These are phyloP conservation scores for Luffa acutangula DNA, from an alignment of 306 rosid species.

Conservation along the genomic window DNA sequence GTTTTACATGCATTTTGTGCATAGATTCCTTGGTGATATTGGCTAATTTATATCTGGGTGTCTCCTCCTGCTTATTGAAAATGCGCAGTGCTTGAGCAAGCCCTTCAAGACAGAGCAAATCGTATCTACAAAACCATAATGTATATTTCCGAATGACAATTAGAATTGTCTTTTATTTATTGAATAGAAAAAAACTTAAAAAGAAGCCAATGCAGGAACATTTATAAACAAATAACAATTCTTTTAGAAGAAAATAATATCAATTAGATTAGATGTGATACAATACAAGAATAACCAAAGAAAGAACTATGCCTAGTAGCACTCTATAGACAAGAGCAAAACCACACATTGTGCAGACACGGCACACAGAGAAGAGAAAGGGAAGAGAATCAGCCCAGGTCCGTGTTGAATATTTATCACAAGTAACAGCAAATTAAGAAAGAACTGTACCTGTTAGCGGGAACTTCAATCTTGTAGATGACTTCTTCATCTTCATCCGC, in stretches of 20 bases:
- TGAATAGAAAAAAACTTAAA: background rate
- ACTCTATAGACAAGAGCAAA: too few relatives aligned
- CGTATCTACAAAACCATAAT: constrained; percentile 42
- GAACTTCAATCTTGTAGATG: constrained; percentile 67
- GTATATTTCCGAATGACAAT: background rate
- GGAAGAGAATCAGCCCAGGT: too few relatives aligned
- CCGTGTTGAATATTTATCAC: background rate
- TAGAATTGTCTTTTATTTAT: background rate
- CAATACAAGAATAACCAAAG: too few relatives aligned
- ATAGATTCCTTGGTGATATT: constrained; percentile 43
- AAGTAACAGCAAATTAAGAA: background rate
- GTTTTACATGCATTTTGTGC: constrained; percentile 75
- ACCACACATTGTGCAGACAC: background rate
- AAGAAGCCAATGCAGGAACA: background rate
- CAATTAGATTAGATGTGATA: too few relatives aligned
- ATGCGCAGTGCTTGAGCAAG: constrained; percentile 74
- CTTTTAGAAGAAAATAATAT: too few relatives aligned
- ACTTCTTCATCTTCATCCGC: constrained; percentile 45
- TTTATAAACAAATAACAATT: background rate
- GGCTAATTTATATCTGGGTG: constrained; percentile 50
- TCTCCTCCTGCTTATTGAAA: constrained; percentile 42
- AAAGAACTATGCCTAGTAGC: too few relatives aligned
- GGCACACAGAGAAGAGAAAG: background rate
- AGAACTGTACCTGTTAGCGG: constrained; percentile 60
- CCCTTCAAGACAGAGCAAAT: constrained; percentile 90